A percentile compares a stretch with the other conserved stretches of the same genome.
These are phyloP conservation scores for Paxillus rubicundulus DNA, from an alignment of 768 basidiomycete species.

Conservation along the genomic window DNA sequence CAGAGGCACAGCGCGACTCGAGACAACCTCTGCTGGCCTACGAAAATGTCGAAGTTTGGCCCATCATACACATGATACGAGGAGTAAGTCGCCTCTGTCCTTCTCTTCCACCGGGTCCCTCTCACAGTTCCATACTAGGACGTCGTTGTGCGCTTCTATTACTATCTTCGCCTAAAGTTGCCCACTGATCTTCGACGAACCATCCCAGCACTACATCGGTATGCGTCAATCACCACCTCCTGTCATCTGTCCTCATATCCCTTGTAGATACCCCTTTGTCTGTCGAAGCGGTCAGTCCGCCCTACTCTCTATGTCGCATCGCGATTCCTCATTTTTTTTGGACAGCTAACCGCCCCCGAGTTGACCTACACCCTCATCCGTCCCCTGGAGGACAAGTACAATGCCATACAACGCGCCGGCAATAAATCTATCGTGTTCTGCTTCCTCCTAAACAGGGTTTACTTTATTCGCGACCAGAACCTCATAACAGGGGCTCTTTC, in stretches of 20 bases:
- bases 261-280: slow-evolving; percentile 75
- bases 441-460: slow-evolving; percentile 80
- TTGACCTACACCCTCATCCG: slow-evolving; percentile 87
- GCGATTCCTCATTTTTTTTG: slow-evolving; percentile 8
- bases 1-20: slow-evolving; percentile 22
- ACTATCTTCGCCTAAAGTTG: neutral
- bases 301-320: neutral
- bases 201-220: slow-evolving; percentile 67
- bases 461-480: slow-evolving; percentile 78
- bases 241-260: neutral
- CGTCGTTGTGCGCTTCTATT: slow-evolving; percentile 46
- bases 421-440: slow-evolving; percentile 89
- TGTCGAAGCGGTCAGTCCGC: slow-evolving; percentile 64
- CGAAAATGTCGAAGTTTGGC: slow-evolving; percentile 69
- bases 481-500: slow-evolving; percentile 70
- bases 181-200: slow-evolving; percentile 3
- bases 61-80: slow-evolving; percentile 77
- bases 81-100: slow-evolving; percentile 44
- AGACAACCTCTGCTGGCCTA: slow-evolving; percentile 42
- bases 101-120: neutral
- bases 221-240: slow-evolving; percentile 11
- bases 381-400: slow-evolving; percentile 86
- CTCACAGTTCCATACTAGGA: slow-evolving; percentile 45
- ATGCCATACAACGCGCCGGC: slow-evolving; percentile 61
- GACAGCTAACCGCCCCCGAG: slow-evolving; percentile 78